Conservation (phyloP, 495 filamentous ascomycete genomes). For the Annulohypoxylon bovei region DNA sequence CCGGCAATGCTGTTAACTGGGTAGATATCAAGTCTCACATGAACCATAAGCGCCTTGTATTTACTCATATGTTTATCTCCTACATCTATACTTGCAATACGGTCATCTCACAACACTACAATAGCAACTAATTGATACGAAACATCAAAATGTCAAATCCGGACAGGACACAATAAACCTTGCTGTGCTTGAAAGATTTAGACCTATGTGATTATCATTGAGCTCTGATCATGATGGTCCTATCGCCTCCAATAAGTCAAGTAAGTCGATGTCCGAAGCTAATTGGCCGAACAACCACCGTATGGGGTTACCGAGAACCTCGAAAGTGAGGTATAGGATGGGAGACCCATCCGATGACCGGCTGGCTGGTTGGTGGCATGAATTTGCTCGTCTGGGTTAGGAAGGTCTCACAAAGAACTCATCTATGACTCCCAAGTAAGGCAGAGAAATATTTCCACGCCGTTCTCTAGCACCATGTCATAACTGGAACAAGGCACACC, state of each 20-base stretch:
- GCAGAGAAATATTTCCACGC: conserved; percentile 1
- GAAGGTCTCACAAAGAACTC: conserved; percentile 35
- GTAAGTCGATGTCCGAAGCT: conserved; percentile 10
- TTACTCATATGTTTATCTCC: neutral
- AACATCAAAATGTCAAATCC: neutral
- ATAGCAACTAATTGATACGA: neutral
- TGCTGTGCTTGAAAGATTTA: neutral
- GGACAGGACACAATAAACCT: neutral
- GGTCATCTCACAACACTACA: neutral
- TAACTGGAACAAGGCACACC: neutral
- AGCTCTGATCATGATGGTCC: neutral
- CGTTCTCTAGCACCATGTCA: neutral
- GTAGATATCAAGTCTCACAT: neutral
- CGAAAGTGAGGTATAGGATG: conserved; percentile 15
- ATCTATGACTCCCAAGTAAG: conserved; percentile 4
- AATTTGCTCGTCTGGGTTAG: conserved; percentile 22
- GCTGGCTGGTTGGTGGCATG: neutral
- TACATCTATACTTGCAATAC: neutral
- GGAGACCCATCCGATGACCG: conserved; percentile 29
- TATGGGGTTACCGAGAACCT: conserved; percentile 4
- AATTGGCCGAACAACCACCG: conserved; percentile 39
- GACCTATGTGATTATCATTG: neutral
- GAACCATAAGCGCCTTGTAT: neutral
- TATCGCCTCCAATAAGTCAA: neutral
- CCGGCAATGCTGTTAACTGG: conserved; percentile 5